Evolutionary conservation across 2,329 filamentous ascomycete species (phyloP), one percentile per base, ranked within the genome.

Genomic region (Xylariaceae sp.): DNA sequence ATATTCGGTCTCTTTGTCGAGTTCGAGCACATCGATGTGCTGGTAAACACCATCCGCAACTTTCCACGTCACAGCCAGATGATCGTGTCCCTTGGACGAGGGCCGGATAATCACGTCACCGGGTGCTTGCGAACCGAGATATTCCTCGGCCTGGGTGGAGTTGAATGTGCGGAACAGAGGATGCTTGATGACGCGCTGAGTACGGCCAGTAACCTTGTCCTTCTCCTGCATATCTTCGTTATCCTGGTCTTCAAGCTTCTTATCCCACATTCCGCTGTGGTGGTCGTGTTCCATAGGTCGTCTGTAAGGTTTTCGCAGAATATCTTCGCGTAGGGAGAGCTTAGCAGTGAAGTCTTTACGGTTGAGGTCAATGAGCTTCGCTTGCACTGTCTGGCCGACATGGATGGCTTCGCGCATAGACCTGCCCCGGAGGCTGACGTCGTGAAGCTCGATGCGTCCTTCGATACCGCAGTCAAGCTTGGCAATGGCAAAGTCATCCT

Each of bases 1-100:
- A 61, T 96, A 97, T 60, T 97, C 90, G 47, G 88, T 97, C 47
- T 95, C 88, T 66, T 98, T 98, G 63, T 94, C 87, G 57, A 98
- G 73, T 66, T 98, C 92, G 27, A 98, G 74, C 23, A 98, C 90
- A 63, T 98, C 92, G 48, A 98, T 87, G 62, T 98, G 92, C 65
- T 98, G 89, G 62, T 89, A 98, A n/a, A 97, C 81, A 43, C 85
- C 84, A 60, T 97, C 88, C 2, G 88, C 84, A 11, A 98, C 89
- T 69, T 98, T 98, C 92, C 92, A 98, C 0, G 92, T 98, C 32
- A 98, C 81, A 6, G 90, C 88, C 39, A 98, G 72, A 67, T 98
- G 92, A 61, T 98, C 92, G 42, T 88, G 85, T 31, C 92, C 92
- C 62, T 94, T 95, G 18, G 88, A 95, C 1, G 88, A 96, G 3